These are phyloP conservation scores for Cordyceps javanica DNA, from an alignment of 2,329 filamentous ascomycete species.

Conservation along the genomic window DNA sequence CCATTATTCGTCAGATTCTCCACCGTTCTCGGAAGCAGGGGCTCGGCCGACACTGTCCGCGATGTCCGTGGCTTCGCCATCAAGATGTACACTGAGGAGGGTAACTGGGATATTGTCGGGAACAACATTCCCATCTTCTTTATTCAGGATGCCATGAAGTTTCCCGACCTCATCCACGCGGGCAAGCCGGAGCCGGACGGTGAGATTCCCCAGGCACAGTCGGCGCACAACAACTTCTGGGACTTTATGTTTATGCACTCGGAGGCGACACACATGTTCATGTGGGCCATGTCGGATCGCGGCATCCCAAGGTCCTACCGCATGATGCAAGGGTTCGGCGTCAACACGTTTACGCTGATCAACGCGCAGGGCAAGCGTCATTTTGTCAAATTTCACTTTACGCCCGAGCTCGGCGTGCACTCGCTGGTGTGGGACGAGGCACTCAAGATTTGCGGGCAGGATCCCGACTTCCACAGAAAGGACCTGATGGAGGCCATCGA, in stretches of 20 bases:
- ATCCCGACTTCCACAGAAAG: constrained; percentile 77
- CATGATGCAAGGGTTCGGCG: constrained; percentile 84
- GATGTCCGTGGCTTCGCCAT: constrained; percentile 76
- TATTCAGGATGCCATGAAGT: constrained; percentile 70
- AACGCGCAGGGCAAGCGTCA: constrained; percentile 62
- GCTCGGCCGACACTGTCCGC: constrained; percentile 75
- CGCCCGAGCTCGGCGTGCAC: constrained; percentile 67
- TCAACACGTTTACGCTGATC: constrained; percentile 68
- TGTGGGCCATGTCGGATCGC: constrained; percentile 74
- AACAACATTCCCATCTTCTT: constrained; percentile 74
- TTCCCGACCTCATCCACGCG: constrained; percentile 58
- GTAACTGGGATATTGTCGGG: constrained; percentile 69
- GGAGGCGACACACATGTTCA: constrained; percentile 71
- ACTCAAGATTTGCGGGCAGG: constrained; percentile 65
- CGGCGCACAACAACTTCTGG: constrained; percentile 72
- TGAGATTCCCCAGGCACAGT: constrained; percentile 65
- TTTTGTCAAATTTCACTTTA: constrained; percentile 76
- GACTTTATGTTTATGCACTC: constrained; percentile 63
- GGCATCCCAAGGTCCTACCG: constrained; percentile 67
- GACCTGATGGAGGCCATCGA: constrained; percentile 71
- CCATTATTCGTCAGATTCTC: constrained; percentile 70
- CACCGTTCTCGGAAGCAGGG: constrained; percentile 67
- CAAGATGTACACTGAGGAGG: constrained; percentile 62
- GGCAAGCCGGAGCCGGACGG: constrained; percentile 65
- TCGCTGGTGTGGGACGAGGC: constrained; percentile 76